Percentiles rank a stretch among this genome's conserved stretches.
Evolutionary conservation across 2,329 filamentous ascomycete genomes (phyloP).

Genomic region (Alternaria sp.): DNA sequence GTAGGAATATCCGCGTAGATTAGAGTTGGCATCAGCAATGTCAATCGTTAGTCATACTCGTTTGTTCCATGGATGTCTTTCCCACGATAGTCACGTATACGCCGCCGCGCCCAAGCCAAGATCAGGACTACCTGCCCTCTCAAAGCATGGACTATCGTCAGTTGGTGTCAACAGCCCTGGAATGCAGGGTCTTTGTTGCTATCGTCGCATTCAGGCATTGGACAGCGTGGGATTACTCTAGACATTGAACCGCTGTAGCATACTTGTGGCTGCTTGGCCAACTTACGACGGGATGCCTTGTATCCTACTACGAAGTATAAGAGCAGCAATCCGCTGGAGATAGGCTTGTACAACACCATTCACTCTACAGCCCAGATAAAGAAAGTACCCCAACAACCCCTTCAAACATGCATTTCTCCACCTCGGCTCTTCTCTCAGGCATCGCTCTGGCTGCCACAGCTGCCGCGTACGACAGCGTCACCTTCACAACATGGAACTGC

Average conservation of each 20-base stretch:
- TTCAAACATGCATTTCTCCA: background rate
- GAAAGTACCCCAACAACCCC: background rate
- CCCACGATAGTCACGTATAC: background rate
- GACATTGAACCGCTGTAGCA: background rate
- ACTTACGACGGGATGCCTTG: background rate
- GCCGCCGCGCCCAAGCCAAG: background rate
- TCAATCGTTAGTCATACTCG: background rate
- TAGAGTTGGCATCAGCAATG: background rate
- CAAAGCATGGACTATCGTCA: background rate
- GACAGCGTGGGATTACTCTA: background rate
- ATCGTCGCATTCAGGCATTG: background rate
- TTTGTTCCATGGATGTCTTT: background rate
- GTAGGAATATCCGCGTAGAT: background rate
- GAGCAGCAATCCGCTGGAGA: background rate
- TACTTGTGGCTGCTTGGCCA: background rate
- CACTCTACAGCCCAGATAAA: background rate
- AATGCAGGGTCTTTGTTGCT: background rate
- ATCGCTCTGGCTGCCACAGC: background rate
- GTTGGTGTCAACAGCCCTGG: background rate
- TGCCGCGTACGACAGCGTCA: background rate
- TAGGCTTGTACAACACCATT: background rate
- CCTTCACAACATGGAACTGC: conserved; percentile 6
- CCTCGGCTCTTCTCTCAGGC: background rate
- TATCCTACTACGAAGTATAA: background rate
- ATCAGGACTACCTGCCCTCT: background rate